Evolutionary conservation across 2,329 filamentous ascomycete genomes (phyloP), one percentile per base, ranked within the genome.

Genomic region (Hirsutella minnesotensis): DNA sequence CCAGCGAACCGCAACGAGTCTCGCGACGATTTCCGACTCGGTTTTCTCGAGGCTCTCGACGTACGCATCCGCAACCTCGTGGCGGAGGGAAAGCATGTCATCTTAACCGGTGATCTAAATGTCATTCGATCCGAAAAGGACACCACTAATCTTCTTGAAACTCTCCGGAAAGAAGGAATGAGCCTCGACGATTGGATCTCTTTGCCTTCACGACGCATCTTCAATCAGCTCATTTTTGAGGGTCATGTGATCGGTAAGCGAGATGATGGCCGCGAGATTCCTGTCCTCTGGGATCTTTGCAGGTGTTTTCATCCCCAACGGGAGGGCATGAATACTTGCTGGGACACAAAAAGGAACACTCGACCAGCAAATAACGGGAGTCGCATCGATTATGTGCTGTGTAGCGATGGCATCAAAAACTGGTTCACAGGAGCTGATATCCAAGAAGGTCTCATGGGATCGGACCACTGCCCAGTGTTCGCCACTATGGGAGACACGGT

Each of bases 401-500:
- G 87, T 58, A 92, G 80, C 49, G 69, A 81, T 34, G 74, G 76
- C 30, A 84, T 95, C 68, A 84, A 81, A 53, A 66, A 75, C 41
- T 95, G 89, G 87, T 84, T 95, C 54, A 69, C 67, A 21, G 77
- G 81, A 36, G 77, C 86, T 7, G 81, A 95, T 53, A 96, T 96
- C 27, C 92, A 96, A 58, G 87, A 95, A 61, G 89, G 89, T 0
- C 66, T 96, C 19, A 83, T 94, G 73, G 92, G 92, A 0, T 96
- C 90, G 2, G 92, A 98, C 56, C 92, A 98, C 60, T 98, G 92
- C 53, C 92, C 92, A 0, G 90, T 96, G 1, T 96, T 83, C 59
- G 87, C 81, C 1, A 72, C 75, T 3, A 68, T 94, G 20, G 77
- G 80, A 16, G 77, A 89, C 30, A 66, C 56, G 3, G 75, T 95